Base-by-base conservation (phyloP, 257 asterid genomes). In the Osmanthus fragrans region DNA sequence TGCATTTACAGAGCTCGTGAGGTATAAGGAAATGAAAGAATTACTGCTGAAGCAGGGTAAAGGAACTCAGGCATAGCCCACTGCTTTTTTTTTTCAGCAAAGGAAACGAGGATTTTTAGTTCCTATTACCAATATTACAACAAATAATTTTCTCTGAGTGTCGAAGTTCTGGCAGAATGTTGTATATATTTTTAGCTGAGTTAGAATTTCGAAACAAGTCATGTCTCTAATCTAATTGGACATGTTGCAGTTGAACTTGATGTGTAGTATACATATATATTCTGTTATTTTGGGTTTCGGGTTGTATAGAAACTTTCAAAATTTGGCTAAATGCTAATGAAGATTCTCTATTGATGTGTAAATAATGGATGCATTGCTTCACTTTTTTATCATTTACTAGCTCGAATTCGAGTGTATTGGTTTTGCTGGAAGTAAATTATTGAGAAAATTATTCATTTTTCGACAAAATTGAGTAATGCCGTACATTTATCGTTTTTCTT, bases 1-100 rank as follows among this genome's bases (percentile, higher is more conserved):
- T 76, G 74, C n/a, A 54, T 84, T 87, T 33, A 90, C 91, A 74
- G 97, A 91, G 89, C 97, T 93, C 64, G 16, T 84, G 23, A 86
- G 23, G 13, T 93, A 86, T 75, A 80, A 71, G 60, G 81, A 82
- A 34, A 80, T 88, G 83, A 93, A 91, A 77, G 88, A 86, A 72
- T 34, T 15, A 65, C 76, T 93, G 74, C 85, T 89, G 73, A 85
- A 86, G 76, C 87, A 77, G 80, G 87, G 83, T 76, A 74, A 84
- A 34, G 76, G 37, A 69, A 51, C 85, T 49, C 78, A 69, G 71
- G 67, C 67, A 68, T 84, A 83, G 80, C 30, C 58, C 32, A 12
- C 8, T 32, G 66, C 36, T 0, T 70, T 16, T 51, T 68, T 75
- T 54, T 72, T n/a, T 18, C 15, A 23, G 67, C 67, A 8, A 58